Percentiles rank a stretch among this genome's conserved stretches.
Conservation (phyloP, 1,139 yeast species). For the Magnusiomyces starmeri region DNA sequence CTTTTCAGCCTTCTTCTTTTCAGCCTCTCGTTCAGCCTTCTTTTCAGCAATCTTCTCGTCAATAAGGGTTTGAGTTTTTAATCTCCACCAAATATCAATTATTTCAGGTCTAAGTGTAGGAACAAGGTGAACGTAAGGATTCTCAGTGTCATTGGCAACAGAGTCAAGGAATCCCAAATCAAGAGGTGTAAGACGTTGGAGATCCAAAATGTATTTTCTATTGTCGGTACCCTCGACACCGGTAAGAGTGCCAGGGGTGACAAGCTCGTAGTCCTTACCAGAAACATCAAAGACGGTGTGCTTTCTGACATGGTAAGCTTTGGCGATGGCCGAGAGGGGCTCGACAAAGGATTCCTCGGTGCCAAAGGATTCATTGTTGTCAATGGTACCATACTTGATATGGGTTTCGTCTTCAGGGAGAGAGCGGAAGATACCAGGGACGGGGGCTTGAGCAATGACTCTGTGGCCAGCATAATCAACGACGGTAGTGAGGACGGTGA, state of each 20-base stretch:
- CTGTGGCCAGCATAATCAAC: conserved; percentile 88
- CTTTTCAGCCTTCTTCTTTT: conserved; percentile 18
- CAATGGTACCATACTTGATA: conserved; percentile 68
- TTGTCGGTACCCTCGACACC: conserved; percentile 85
- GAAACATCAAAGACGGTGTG: conserved; percentile 49
- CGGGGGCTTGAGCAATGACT: conserved; percentile 88
- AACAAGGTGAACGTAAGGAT: conserved; percentile 78
- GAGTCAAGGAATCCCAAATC: conserved; percentile 70
- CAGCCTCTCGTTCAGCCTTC: conserved; percentile 16
- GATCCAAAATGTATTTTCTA: conserved; percentile 75
- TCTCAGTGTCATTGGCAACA: conserved; percentile 39
- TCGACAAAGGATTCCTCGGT: conserved; percentile 46
- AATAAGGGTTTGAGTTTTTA: conserved; percentile 39
- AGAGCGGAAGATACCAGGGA: conserved; percentile 83
- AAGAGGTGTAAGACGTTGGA: conserved; percentile 75
- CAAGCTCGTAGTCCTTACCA: conserved; percentile 41
- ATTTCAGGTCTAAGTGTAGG: conserved; percentile 80
- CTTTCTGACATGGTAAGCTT: conserved; percentile 68
- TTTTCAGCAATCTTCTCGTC: conserved; percentile 41
- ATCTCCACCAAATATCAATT: conserved; percentile 82
- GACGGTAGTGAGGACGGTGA: conserved; percentile 68
- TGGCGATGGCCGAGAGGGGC: conserved; percentile 56
- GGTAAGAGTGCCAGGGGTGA: conserved; percentile 71
- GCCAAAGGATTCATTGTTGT: conserved; percentile 47
- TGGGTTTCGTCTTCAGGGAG: conserved; percentile 39